phyloP scores from a whole-genome alignment of 768 basidiomycete species.

The Suillus variegatus region DNA sequence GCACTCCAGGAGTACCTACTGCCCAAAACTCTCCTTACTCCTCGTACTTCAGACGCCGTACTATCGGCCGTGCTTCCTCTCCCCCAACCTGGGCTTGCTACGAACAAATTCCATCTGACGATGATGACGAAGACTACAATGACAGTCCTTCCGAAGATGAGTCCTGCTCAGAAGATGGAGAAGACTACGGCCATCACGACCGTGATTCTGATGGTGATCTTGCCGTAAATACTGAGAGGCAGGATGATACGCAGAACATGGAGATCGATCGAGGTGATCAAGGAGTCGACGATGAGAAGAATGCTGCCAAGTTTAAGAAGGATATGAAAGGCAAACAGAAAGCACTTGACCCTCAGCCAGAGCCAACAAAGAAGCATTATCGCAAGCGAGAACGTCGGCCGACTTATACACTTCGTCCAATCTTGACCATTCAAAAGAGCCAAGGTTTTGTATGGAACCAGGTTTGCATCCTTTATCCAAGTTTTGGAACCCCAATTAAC shows the following conservation, averaged over 20 bases:
- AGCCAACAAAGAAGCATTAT: slow-evolving; percentile 48
- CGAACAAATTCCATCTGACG: slow-evolving; percentile 80
- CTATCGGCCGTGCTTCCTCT: slow-evolving; percentile 77
- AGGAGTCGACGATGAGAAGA: slow-evolving; percentile 34
- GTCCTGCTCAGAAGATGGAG: slow-evolving; percentile 76
- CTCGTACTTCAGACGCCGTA: slow-evolving; percentile 58
- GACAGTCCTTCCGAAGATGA: slow-evolving; percentile 54
- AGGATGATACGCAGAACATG: slow-evolving; percentile 57
- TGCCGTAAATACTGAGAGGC: slow-evolving; percentile 29
- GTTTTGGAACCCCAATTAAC: slow-evolving; percentile 1
- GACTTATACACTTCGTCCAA: slow-evolving; percentile 70
- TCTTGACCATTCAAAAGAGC: slow-evolving; percentile 82
- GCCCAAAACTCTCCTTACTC: slow-evolving; percentile 25
- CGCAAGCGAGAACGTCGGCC: slow-evolving; percentile 56
- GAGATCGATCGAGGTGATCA: slow-evolving; percentile 47
- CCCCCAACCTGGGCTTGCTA: slow-evolving; percentile 90
- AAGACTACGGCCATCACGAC: slow-evolving; percentile 49
- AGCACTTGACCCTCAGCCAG: slow-evolving; percentile 67
- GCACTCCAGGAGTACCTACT: slow-evolving; percentile 23
- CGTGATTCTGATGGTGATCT: slow-evolving; percentile 32
- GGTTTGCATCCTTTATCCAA: slow-evolving; percentile 43
- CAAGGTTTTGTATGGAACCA: slow-evolving; percentile 94
- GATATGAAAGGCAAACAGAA: slow-evolving; percentile 82
- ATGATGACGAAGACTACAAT: slow-evolving; percentile 59
- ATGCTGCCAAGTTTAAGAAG: slow-evolving; percentile 43